Percentiles rank a stretch among this genome's conserved stretches.
Evolutionary conservation across 495 filamentous ascomycete genomes (phyloP).

Genomic region (Daldinia bambusicola): DNA sequence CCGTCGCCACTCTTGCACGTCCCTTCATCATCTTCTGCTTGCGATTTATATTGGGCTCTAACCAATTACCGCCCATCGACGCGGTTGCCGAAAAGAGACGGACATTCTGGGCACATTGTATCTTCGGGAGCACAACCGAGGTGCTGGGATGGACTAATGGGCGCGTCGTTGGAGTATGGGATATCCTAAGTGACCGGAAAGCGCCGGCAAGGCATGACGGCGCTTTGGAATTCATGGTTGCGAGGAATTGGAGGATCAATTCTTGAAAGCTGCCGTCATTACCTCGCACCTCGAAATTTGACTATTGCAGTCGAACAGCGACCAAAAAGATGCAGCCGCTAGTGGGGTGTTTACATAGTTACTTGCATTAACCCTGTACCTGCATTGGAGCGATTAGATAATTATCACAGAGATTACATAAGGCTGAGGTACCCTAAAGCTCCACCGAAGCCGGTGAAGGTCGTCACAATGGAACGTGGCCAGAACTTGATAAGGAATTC

Average conservation of each 20-base stretch:
- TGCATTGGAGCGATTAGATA: background rate
- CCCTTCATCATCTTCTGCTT: slow-evolving; percentile 91
- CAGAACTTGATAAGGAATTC: slow-evolving; percentile 14
- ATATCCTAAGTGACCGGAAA: slow-evolving; percentile 57
- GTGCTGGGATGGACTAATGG: slow-evolving; percentile 47
- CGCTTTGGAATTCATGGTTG: slow-evolving; percentile 55
- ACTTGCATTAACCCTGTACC: background rate
- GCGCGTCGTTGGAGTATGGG: slow-evolving; percentile 44
- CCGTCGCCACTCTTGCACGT: slow-evolving; percentile 85
- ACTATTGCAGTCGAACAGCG: slow-evolving; percentile 12
- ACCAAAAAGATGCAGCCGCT: slow-evolving; percentile 18
- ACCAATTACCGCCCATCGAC: slow-evolving; percentile 72
- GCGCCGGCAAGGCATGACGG: slow-evolving; percentile 55
- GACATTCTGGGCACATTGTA: slow-evolving; percentile 48
- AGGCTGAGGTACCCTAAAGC: background rate
- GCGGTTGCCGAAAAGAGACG: slow-evolving; percentile 81
- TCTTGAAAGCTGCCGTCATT: slow-evolving; percentile 12
- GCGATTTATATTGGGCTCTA: slow-evolving; percentile 78
- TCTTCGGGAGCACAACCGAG: slow-evolving; percentile 28
- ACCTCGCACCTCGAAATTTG: slow-evolving; percentile 25
- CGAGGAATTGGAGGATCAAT: slow-evolving; percentile 9
- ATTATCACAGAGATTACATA: background rate
- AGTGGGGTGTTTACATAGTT: slow-evolving; percentile 15
- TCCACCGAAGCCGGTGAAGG: slow-evolving; percentile 5
- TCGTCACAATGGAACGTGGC: slow-evolving; percentile 17